Percentiles rank a stretch among this genome's conserved stretches.
These are phyloP conservation scores for Flaveria floridana DNA, from an alignment of 140 eudicot genomes.

Conservation along the genomic window DNA sequence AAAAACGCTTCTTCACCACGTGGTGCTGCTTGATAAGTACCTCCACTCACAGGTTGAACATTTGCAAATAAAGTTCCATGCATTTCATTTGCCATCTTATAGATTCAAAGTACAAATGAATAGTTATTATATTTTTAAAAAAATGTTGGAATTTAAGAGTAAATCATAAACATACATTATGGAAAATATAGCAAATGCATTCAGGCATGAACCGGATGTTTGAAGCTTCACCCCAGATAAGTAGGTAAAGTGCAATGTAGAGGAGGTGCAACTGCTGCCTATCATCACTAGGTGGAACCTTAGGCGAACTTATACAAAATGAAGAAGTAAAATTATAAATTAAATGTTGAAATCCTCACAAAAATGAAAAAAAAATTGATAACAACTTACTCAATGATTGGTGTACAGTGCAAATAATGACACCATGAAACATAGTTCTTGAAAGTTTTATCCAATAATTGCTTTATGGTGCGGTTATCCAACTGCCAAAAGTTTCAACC, in stretches of 20 bases:
- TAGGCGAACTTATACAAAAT: constrained; percentile 35
- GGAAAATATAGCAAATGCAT: constrained; percentile 96
- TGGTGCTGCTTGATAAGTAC: constrained; percentile 58
- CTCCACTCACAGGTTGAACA: constrained; percentile 80
- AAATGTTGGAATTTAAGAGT: not conserved
- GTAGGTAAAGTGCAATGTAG: constrained; percentile 91
- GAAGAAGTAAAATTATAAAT: not conserved
- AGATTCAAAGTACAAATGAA: not conserved
- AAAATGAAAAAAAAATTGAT: constrained; percentile 15
- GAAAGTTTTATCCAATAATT: constrained; percentile 66
- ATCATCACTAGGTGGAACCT: constrained; percentile 56
- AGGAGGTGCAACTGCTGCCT: constrained; percentile 82
- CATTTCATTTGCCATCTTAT: constrained; percentile 80
- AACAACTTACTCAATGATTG: constrained; percentile 65
- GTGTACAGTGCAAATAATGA: constrained; percentile 67
- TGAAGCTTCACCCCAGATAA: constrained; percentile 99
- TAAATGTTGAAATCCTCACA: constrained; percentile 11
- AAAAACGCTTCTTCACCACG: constrained; percentile 74
- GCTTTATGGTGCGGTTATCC: constrained; percentile 56
- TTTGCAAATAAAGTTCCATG: constrained; percentile 71
- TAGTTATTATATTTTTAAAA: constrained; percentile 1
- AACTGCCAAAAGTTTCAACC: constrained; percentile 51
- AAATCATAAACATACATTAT: constrained; percentile 63
- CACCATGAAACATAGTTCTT: constrained; percentile 90
- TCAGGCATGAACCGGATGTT: constrained; percentile 98